phyloP scores from a whole-genome alignment of 768 basidiomycete genomes.

The Chalciporus sphaerocephalus region DNA sequence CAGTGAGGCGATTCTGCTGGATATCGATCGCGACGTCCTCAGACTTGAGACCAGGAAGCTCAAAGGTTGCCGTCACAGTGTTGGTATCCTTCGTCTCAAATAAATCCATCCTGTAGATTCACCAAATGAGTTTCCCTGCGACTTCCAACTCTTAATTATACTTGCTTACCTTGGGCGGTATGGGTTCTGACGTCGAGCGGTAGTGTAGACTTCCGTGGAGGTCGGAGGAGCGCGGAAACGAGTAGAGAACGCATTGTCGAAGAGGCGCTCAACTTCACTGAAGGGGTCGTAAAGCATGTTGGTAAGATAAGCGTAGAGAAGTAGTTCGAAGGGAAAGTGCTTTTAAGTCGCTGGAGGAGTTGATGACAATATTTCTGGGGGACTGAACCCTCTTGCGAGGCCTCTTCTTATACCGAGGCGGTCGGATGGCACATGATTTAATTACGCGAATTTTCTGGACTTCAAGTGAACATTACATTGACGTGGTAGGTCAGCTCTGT shows the following conservation, averaged over 20 bases:
- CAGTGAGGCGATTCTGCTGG: conserved; percentile 40
- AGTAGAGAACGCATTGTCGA: conserved; percentile 20
- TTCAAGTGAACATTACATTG: not conserved
- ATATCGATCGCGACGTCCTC: conserved; percentile 46
- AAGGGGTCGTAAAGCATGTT: not conserved
- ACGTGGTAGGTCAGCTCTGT: too few species aligned
- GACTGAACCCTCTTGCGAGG: not conserved
- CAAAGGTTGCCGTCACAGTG: conserved; percentile 47
- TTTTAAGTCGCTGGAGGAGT: not conserved
- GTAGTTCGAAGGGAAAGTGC: not conserved
- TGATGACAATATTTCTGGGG: not conserved
- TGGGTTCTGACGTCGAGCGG: not conserved
- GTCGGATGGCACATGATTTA: not conserved
- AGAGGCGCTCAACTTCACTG: not conserved
- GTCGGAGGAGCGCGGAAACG: conserved; percentile 4
- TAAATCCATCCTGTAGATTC: conserved; percentile 39
- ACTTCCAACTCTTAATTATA: not conserved
- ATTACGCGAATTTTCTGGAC: not conserved
- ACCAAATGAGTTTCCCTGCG: accelerated
- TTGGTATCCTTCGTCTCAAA: conserved; percentile 40
- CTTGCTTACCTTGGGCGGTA: conserved; percentile 18
- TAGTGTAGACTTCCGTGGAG: not conserved
- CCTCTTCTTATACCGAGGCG: not conserved
- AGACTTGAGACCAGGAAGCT: conserved; percentile 49
- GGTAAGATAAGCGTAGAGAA: not conserved